Evolutionary conservation across 306 rosid genomes (phyloP).

Genomic region (Rosa persica): DNA sequence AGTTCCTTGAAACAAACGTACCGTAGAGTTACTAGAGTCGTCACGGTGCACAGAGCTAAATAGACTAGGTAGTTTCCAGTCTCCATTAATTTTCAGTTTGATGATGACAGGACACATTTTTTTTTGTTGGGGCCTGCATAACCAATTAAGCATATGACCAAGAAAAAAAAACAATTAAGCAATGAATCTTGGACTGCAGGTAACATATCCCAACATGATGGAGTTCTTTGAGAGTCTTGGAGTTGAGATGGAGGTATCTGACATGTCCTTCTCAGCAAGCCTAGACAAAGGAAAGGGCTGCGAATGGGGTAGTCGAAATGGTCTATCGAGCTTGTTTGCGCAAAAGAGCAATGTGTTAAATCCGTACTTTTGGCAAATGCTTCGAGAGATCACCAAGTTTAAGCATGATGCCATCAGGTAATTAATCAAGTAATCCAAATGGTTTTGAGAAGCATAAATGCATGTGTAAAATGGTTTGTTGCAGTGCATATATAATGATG

Average conservation of each 20-base stretch:
- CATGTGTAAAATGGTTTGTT: neutral
- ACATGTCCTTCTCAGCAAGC: slow-evolving; percentile 84
- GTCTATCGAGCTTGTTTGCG: slow-evolving; percentile 70
- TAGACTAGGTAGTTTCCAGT: too few species aligned
- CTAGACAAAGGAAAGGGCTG: slow-evolving; percentile 67
- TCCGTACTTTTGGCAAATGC: slow-evolving; percentile 80
- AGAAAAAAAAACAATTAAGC: too few species aligned
- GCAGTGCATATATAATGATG: slow-evolving; percentile 28
- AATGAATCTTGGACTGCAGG: slow-evolving; percentile 47
- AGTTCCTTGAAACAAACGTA: neutral
- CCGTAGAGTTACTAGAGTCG: neutral
- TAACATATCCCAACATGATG: slow-evolving; percentile 93
- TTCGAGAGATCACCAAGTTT: slow-evolving; percentile 68
- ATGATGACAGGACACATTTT: slow-evolving; percentile 29
- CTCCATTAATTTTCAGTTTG: neutral
- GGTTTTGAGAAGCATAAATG: neutral
- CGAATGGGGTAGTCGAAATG: slow-evolving; percentile 91
- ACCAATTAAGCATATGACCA: too few species aligned
- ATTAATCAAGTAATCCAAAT: slow-evolving; percentile 25
- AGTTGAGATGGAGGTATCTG: slow-evolving; percentile 79
- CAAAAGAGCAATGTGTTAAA: slow-evolving; percentile 69
- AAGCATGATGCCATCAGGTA: slow-evolving; percentile 70
- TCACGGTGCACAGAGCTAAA: too few species aligned
- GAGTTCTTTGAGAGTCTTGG: slow-evolving; percentile 79
- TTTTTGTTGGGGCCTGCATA: neutral